Base-by-base conservation (phyloP, 441 rosid species). In the Raphanus hybrid region DNA sequence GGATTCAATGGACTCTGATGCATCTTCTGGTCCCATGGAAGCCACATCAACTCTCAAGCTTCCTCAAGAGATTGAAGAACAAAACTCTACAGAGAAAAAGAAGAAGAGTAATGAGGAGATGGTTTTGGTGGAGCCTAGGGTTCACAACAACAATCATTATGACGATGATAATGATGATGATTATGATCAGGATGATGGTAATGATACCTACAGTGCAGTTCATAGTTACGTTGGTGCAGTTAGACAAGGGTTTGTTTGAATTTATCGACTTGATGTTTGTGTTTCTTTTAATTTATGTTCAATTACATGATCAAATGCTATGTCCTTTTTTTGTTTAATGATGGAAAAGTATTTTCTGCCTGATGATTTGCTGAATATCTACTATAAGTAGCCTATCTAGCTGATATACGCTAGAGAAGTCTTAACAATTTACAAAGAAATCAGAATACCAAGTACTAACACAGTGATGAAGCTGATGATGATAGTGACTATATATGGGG, bases 1-100 rank as follows among this genome's bases (percentile, higher is more conserved):
- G 74, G 96, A 92, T 60, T 92, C 97, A n/a, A 87, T 92, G 97
- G 86, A 88, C 11, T 92, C 95, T 11, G 97, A 92, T 74, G 97
- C 97, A 20, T 91, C 96, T 77, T 92, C 97, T 52, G 90, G 92
- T 58, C 96, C 91, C 8, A 74, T 79, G 82, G 79, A 79, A 70
- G 64, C 75, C 15, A 79, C 71, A 12, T 74, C 67, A 16, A 57
- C 3, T 69, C 69, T 79, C 45, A 69, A 64, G 15, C 75, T 43
- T 48, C 59, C 58, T 48, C 75, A 70, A 70, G 71, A 64, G 64
- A 60, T 12, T 48, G 69, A 79, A 48, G 76, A 79, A 39, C 67
- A 59, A 35, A 79, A 57, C 14, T 64, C 78, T 18, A 0, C 9
- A 6, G 64, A 35, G 73, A 75, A 70, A 66, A 68, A 67, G 70